Evolutionary conservation across 768 basidiomycete genomes (phyloP).

Genomic region (Mrakia frigida): DNA sequence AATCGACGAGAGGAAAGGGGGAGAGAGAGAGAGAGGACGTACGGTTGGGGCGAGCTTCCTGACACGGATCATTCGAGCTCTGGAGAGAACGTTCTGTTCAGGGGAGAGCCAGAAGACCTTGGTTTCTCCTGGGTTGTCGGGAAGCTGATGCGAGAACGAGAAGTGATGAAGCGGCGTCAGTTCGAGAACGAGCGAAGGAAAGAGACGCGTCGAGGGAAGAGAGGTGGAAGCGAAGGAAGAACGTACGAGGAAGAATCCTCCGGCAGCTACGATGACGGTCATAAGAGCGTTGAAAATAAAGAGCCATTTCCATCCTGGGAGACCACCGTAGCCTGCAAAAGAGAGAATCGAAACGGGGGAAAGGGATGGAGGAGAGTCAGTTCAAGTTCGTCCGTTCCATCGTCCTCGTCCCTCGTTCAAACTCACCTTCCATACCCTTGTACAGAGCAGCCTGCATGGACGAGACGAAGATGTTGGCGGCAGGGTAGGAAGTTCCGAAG

Average conservation of each 20-base stretch:
- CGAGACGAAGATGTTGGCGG: conserved; percentile 34
- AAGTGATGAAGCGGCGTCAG: too few relatives aligned
- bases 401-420: too few relatives aligned
- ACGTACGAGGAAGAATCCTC: conserved; percentile 18
- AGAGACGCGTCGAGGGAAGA: too few relatives aligned
- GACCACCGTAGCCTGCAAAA: conserved; percentile 31
- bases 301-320: conserved; percentile 35
- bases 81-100: conserved; percentile 34
- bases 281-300: conserved; percentile 34
- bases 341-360: neutral
- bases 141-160: conserved; percentile 21
- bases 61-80: conserved; percentile 32
- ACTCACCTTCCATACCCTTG: conserved; percentile 32
- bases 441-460: conserved; percentile 37
- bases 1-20: neutral
- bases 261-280: conserved; percentile 35
- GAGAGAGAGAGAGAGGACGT: neutral
- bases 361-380: neutral
- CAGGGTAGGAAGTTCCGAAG: conserved; percentile 35
- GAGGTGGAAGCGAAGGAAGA: too few relatives aligned
- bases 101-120: conserved; percentile 35
- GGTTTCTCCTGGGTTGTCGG: conserved; percentile 31
- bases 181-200: too few relatives aligned
- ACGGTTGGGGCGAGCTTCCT: conserved; percentile 34
- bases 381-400: too few relatives aligned